A percentile compares a stretch with the other conserved stretches of the same genome.
These are phyloP conservation scores for Schoenoplectus tabernaemontani DNA, from an alignment of 202 grass and related monocot genomes.

Conservation along the genomic window DNA sequence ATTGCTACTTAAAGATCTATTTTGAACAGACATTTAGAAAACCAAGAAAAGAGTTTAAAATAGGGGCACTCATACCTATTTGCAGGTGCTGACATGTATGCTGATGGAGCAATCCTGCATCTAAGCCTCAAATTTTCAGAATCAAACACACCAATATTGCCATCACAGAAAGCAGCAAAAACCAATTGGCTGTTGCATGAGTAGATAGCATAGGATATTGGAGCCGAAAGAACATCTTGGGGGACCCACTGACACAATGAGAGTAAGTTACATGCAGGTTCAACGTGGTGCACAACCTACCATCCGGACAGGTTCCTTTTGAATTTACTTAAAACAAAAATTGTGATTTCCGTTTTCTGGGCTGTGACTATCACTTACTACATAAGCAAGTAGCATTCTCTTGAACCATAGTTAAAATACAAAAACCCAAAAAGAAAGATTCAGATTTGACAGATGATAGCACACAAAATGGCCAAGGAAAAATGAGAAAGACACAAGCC, in stretches of 20 bases:
- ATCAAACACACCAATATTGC: constrained; percentile 80
- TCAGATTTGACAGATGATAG: background rate
- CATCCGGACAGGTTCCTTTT: background rate
- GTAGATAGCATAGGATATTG: constrained; percentile 74
- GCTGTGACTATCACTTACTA: background rate
- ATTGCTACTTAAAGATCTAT: background rate
- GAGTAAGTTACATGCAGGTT: background rate
- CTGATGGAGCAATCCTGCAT: constrained; percentile 63
- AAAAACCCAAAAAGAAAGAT: background rate
- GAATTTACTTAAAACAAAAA: background rate
- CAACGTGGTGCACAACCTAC: background rate
- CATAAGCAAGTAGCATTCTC: background rate
- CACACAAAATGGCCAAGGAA: background rate
- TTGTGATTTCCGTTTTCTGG: background rate
- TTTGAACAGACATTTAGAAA: background rate
- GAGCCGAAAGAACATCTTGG: constrained; percentile 56
- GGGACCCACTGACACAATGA: constrained; percentile 82
- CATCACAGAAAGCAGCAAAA: constrained; percentile 74
- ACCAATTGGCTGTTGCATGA: constrained; percentile 82
- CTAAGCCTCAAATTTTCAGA: constrained; percentile 82
- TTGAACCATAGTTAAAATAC: background rate
- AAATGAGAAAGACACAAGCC: background rate
- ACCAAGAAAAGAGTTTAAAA: background rate
- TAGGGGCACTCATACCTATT: constrained; percentile 46
- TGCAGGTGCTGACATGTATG: constrained; percentile 42